Conservation (phyloP, 345 rosid species). For the Bruguiera parviflora region DNA sequence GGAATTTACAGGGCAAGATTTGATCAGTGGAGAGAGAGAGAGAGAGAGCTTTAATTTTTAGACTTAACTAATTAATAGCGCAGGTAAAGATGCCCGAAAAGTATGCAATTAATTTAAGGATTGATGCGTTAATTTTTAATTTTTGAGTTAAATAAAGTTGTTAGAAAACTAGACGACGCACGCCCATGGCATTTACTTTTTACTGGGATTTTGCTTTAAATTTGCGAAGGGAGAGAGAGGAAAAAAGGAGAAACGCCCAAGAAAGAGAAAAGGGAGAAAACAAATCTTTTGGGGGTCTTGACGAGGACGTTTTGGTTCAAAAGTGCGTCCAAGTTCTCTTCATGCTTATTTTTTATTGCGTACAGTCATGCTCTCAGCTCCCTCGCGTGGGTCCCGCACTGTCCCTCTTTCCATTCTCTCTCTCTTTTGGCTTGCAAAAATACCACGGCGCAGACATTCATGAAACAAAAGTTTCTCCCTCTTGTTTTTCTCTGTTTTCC, state of each 20-base stretch:
- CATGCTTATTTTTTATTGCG: constrained; percentile 14
- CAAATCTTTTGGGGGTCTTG: constrained; percentile 29
- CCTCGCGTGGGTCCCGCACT: constrained; percentile 6
- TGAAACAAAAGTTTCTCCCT: background rate
- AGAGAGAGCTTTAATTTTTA: background rate
- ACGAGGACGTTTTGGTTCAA: constrained; percentile 41
- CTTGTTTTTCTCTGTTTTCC: background rate
- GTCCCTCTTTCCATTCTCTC: constrained; percentile 27
- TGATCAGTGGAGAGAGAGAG: background rate
- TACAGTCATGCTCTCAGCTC: too few species aligned
- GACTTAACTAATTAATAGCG: too few species aligned
- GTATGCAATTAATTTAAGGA: too few species aligned
- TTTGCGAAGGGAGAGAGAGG: background rate
- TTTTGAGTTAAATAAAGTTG: too few species aligned
- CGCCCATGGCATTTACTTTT: background rate
- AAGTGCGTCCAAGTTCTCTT: constrained; percentile 66
- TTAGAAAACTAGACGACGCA: too few species aligned
- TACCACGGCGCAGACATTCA: constrained; percentile 43
- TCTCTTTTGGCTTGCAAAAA: constrained; percentile 7
- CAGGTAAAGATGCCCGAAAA: too few species aligned
- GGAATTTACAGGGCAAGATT: background rate
- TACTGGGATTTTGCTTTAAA: background rate
- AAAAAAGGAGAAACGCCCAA: background rate
- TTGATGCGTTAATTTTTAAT: too few species aligned
- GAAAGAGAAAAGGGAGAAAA: constrained; percentile 21